Evolutionary conservation across 176 grass and related monocot species (phyloP).

Genomic region (Alopecurus myosuroides): DNA sequence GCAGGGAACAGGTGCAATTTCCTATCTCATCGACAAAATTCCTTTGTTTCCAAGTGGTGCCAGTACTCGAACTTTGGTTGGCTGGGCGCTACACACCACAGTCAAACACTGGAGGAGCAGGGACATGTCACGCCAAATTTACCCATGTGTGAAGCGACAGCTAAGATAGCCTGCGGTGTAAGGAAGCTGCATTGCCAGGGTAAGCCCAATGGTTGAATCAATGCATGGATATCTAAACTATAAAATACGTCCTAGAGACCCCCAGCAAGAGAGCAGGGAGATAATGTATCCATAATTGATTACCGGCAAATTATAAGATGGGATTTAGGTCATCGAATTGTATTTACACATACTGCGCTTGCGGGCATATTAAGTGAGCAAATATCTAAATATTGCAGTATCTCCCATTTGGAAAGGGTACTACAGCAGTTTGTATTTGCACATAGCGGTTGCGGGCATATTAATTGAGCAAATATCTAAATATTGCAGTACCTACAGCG

Average conservation of each 20-base stretch:
- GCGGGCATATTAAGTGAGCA: not conserved
- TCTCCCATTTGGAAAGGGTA: too few relatives aligned
- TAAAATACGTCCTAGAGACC: not conserved
- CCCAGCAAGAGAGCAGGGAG: not conserved
- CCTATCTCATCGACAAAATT: not conserved
- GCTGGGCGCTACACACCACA: not conserved
- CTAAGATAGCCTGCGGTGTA: not conserved
- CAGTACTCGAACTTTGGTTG: not conserved
- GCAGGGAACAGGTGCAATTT: not conserved
- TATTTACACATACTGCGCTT: not conserved
- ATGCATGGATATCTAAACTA: not conserved
- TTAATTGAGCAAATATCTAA: not conserved
- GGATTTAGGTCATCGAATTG: not conserved
- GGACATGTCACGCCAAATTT: not conserved
- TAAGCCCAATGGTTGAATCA: not conserved
- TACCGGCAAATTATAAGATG: not conserved
- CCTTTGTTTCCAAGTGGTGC: not conserved
- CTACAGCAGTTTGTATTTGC: not conserved
- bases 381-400: too few relatives aligned
- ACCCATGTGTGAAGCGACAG: not conserved
- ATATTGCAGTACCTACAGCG: too few relatives aligned
- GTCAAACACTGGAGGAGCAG: not conserved
- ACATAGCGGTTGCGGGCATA: not conserved
- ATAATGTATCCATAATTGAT: slow-evolving; percentile 2
- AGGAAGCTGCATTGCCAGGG: not conserved